Evolutionary conservation across 2,329 filamentous ascomycete genomes (phyloP).

Genomic region (Colletotrichum destructivum): DNA sequence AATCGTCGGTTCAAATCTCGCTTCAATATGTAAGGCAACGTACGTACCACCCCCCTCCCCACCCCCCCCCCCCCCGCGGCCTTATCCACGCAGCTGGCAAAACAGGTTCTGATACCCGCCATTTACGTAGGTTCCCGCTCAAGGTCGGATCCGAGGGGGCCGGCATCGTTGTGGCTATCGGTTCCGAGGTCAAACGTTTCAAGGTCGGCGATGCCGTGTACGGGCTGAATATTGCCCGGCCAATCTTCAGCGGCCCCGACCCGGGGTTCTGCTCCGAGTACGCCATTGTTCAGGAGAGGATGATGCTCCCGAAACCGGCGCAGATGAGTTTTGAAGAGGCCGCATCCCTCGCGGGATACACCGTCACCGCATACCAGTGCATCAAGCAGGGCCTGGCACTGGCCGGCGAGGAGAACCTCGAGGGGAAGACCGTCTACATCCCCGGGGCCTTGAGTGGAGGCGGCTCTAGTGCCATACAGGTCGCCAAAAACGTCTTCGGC

Average conservation of each 20-base stretch:
- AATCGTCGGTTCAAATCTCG: conserved; percentile 45
- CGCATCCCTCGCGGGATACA: conserved; percentile 54
- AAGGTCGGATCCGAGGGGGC: conserved; percentile 34
- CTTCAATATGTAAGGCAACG: conserved; percentile 37
- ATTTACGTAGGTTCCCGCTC: conserved; percentile 47
- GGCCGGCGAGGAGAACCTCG: conserved; percentile 55
- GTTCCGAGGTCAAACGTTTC: conserved; percentile 11
- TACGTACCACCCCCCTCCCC: neutral
- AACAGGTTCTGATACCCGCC: too few relatives aligned
- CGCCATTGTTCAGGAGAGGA: conserved; percentile 51
- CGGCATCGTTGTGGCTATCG: conserved; percentile 14
- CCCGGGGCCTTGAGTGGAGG: conserved; percentile 65
- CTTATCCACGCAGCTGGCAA: neutral
- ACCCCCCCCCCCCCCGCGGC: too few relatives aligned
- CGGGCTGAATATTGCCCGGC: conserved; percentile 55
- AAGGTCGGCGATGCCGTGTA: conserved; percentile 49
- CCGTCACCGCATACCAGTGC: conserved; percentile 61
- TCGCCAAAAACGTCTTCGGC: conserved; percentile 66
- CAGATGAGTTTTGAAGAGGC: conserved; percentile 54
- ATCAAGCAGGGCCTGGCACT: conserved; percentile 57
- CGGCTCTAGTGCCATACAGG: conserved; percentile 62
- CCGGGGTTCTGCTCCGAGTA: conserved; percentile 60
- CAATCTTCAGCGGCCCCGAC: conserved; percentile 48
- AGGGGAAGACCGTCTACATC: conserved; percentile 67
- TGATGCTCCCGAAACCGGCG: conserved; percentile 53